Evolutionary conservation across 768 basidiomycete genomes (phyloP), one percentile per base, ranked within the genome.

Genomic region (Collybiopsis luxurians): DNA sequence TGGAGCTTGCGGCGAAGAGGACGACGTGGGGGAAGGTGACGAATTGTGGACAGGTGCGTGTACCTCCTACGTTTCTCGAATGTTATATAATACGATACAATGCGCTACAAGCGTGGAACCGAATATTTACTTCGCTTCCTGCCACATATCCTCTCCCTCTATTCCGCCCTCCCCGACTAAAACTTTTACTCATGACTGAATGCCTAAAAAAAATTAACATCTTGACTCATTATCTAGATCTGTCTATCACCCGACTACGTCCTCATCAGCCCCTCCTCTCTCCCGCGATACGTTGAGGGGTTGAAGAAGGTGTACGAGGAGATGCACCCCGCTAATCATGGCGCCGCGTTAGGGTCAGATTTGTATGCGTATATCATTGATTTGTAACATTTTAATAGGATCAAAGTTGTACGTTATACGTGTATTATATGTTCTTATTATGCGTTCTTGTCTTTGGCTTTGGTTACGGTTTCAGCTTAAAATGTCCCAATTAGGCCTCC

Each of bases 11-110:
- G 0, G 89, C 89, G 2, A 79, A 78, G 42, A 79, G 92, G n/a
- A 76, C 95, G 43, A 67, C 92, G 34, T 93, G 90, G 89, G 90
- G 90, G n/a, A 91, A 91, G 63, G 71, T 74, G 46, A 70, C 78
- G 36, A 95, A 95, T 61, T 83, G 82, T 0, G 92, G 92, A 2
- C 82, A 92, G 23, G 50, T 51, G n/a, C n/a, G n/a, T n/a, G n/a
- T n/a, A n/a, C n/a, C n/a, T n/a, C n/a, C n/a, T n/a, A n/a, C n/a
- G n/a, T n/a, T n/a, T n/a, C n/a, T n/a, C n/a, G n/a, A n/a, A n/a
- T n/a, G n/a, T n/a, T n/a, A n/a, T n/a, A n/a, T n/a, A 5, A n/a
- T 48, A 31, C 11, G 6, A 6, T 10, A 12, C 17, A 24, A 27
- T 28, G 27, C 11, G n/a, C n/a, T n/a, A n/a, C n/a, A n/a, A n/a